Evolutionary conservation across 2,329 filamentous ascomycete genomes (phyloP).

Genomic region (Diaporthe caulivora): DNA sequence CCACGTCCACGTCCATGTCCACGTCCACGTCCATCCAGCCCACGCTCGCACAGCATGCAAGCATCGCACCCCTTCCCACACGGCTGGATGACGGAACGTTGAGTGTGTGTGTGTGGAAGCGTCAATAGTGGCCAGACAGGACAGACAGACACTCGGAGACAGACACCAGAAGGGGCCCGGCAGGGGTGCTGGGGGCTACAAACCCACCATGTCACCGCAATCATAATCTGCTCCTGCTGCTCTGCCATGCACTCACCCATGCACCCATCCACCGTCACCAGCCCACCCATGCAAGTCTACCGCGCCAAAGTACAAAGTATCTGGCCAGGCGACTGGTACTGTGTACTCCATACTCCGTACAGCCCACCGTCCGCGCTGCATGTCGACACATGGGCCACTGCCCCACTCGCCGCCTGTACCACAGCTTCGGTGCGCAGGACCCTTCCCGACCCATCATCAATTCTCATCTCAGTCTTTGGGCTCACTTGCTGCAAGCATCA

Average conservation of each 20-base stretch:
- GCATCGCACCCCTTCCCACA: not conserved
- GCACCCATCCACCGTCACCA: too few relatives aligned
- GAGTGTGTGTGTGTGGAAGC: conserved; percentile 12
- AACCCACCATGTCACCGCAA: conserved; percentile 27
- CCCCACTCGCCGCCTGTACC: conserved; percentile 16
- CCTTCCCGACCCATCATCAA: conserved; percentile 3
- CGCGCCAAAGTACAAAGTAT: conserved; percentile 17
- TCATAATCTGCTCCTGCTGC: conserved; percentile 24
- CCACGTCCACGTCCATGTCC: too few relatives aligned
- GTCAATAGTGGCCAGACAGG: conserved; percentile 18
- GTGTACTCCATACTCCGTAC: not conserved
- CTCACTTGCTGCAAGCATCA: not conserved
- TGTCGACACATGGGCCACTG: conserved; percentile 23
- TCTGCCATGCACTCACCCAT: too few relatives aligned
- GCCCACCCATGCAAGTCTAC: conserved; percentile 15
- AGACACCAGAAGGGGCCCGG: conserved; percentile 12
- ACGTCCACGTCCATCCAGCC: too few relatives aligned
- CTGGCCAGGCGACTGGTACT: not conserved
- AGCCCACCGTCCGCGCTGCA: not conserved
- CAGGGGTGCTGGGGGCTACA: conserved; percentile 11
- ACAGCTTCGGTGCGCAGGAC: conserved; percentile 26
- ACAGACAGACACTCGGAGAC: conserved; percentile 28
- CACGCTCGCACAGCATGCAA: not conserved
- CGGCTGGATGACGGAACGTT: conserved; percentile 26
- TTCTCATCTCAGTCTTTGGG: not conserved